A percentile compares a stretch with the other conserved stretches of the same genome.
Conservation (phyloP, 2,329 filamentous ascomycete genomes). For the Aspergillus texensis region DNA sequence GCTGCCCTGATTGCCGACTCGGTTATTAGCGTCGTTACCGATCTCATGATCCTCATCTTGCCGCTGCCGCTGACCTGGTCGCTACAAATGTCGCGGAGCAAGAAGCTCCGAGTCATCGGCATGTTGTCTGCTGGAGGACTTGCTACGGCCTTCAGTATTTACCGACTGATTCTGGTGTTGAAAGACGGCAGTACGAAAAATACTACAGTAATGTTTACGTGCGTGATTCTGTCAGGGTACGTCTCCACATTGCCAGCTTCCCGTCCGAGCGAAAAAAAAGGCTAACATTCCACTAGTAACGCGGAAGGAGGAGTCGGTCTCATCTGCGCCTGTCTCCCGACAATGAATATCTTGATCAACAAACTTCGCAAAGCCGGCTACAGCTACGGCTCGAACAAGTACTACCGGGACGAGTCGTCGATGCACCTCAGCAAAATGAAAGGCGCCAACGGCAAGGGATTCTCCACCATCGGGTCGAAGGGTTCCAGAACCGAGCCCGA, state of each 20-base stretch:
- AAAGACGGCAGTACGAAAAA: slow-evolving; percentile 33
- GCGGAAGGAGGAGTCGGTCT: slow-evolving; percentile 41
- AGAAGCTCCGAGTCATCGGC: slow-evolving; percentile 42
- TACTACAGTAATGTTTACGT: slow-evolving; percentile 38
- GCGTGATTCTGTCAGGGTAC: slow-evolving; percentile 44
- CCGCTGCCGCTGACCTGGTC: slow-evolving; percentile 43
- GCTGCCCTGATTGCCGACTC: slow-evolving; percentile 42
- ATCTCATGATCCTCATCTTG: slow-evolving; percentile 40
- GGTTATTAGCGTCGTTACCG: slow-evolving; percentile 35
- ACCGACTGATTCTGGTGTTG: slow-evolving; percentile 40
- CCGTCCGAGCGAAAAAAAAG: not conserved
- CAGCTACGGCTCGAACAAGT: slow-evolving; percentile 31
- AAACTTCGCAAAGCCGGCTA: slow-evolving; percentile 24
- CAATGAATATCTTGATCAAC: slow-evolving; percentile 33
- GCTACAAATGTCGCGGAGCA: slow-evolving; percentile 40
- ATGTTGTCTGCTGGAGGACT: slow-evolving; percentile 43
- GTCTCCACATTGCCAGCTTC: slow-evolving; percentile 6
- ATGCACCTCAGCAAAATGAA: slow-evolving; percentile 33
- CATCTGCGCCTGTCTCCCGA: slow-evolving; percentile 42
- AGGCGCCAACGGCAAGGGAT: slow-evolving; percentile 11
- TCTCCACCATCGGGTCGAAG: slow-evolving; percentile 17
- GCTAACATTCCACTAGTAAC: slow-evolving; percentile 28
- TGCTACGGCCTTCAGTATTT: slow-evolving; percentile 42
- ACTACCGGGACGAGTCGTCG: slow-evolving; percentile 30
- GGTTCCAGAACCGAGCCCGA: slow-evolving; percentile 23